Evolutionary conservation across 148 eudicot genomes (phyloP).

Genomic region (Rhododendron griersonianum): DNA sequence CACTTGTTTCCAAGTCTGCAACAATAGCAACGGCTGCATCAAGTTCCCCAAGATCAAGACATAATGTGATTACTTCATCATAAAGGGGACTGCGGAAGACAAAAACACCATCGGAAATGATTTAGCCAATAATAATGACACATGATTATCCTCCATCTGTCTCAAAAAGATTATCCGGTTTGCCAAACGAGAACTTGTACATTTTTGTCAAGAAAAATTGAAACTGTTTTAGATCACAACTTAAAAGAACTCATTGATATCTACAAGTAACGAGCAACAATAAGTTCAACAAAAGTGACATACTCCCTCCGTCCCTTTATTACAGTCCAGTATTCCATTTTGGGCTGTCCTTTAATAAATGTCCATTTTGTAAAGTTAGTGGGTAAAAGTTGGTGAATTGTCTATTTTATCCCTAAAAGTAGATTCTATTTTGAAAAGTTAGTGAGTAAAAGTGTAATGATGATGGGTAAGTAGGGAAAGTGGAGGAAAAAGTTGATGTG

Average conservation of each 20-base stretch:
- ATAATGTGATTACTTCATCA: conserved; percentile 74
- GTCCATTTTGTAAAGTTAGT: too few species aligned
- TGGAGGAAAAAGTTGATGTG: too few species aligned
- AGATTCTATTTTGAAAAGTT: too few species aligned
- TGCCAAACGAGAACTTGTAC: not conserved
- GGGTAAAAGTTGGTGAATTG: too few species aligned
- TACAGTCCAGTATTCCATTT: too few species aligned
- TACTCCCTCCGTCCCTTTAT: too few species aligned
- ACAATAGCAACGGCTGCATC: conserved; percentile 92
- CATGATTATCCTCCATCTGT: not conserved
- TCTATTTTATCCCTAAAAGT: too few species aligned
- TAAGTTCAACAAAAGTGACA: too few species aligned
- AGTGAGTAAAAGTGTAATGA: too few species aligned
- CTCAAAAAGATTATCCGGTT: not conserved
- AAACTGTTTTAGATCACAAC: not conserved
- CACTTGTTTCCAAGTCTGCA: conserved; percentile 80
- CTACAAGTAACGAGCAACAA: not conserved
- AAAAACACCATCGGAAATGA: not conserved
- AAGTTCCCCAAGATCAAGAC: conserved; percentile 86
- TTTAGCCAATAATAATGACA: not conserved
- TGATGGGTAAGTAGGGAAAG: too few species aligned
- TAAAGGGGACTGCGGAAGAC: conserved; percentile 70
- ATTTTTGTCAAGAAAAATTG: too few species aligned
- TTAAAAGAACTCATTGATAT: not conserved
- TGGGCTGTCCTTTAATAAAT: too few species aligned